These are phyloP conservation scores for Beauveria sp. DNA, from an alignment of 2,329 filamentous ascomycete genomes.

Conservation along the genomic window DNA sequence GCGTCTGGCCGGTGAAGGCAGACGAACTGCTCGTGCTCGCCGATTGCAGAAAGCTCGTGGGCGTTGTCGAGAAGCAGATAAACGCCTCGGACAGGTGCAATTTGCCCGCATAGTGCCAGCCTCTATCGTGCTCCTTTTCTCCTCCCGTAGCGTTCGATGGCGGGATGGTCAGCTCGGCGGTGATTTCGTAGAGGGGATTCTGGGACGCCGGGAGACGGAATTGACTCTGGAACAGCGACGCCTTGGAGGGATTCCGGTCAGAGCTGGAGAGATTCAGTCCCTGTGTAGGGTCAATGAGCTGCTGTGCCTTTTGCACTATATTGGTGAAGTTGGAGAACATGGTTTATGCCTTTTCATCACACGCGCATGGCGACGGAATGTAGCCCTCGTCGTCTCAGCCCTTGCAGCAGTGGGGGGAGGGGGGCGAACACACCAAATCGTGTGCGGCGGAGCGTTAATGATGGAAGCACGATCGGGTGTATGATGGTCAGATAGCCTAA, in stretches of 20 bases:
- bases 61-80: constrained; percentile 92
- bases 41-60: constrained; percentile 75
- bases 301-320: constrained; percentile 92
- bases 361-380: constrained; percentile 10
- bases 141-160: constrained; percentile 62
- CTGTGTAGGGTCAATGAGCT: constrained; percentile 84
- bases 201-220: constrained; percentile 92
- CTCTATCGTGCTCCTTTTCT: constrained; percentile 62
- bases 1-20: constrained; percentile 84
- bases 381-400: not conserved
- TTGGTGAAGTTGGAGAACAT: constrained; percentile 60
- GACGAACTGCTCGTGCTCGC: constrained; percentile 74
- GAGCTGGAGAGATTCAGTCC: constrained; percentile 64
- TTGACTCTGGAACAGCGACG: constrained; percentile 87
- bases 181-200: constrained; percentile 91
- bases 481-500: not conserved
- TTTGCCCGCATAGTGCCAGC: constrained; percentile 86
- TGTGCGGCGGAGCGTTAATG: not conserved
- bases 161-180: constrained; percentile 85
- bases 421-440: not conserved
- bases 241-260: constrained; percentile 80
- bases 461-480: not conserved
- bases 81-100: constrained; percentile 91
- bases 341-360: constrained; percentile 13
- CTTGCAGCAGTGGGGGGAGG: not conserved